A percentile compares a stretch with the other conserved stretches of the same genome.
These are phyloP conservation scores for Cryptococcus sp. DNA, from an alignment of 1,284 basidiomycete genomes.

Conservation along the genomic window DNA sequence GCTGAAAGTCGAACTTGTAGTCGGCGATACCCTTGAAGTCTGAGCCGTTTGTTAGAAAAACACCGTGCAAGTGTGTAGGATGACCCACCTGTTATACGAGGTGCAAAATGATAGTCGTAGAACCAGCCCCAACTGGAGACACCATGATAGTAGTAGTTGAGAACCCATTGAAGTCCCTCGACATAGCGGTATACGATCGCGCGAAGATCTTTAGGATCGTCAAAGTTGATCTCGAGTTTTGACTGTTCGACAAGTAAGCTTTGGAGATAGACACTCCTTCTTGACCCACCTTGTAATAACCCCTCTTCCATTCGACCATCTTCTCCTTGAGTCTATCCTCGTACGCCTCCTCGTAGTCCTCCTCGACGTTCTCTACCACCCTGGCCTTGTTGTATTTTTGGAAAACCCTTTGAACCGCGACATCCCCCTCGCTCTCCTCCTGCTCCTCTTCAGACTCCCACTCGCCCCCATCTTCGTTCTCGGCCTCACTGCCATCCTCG, in stretches of 20 bases:
- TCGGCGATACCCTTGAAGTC: slow-evolving; percentile 76
- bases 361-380: slow-evolving; percentile 64
- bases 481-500: slow-evolving; percentile 14
- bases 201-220: slow-evolving; percentile 64
- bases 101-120: slow-evolving; percentile 97
- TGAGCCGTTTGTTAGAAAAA: slow-evolving; percentile 34
- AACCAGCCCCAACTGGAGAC: slow-evolving; percentile 99
- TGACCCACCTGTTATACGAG: slow-evolving; percentile 78
- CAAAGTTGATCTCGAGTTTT: slow-evolving; percentile 78
- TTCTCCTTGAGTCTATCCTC: slow-evolving; percentile 73
- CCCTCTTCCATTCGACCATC: slow-evolving; percentile 89
- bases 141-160: slow-evolving; percentile 97
- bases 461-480: slow-evolving; percentile 19
- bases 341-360: slow-evolving; percentile 74
- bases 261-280: neutral
- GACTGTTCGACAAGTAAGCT: slow-evolving; percentile 55
- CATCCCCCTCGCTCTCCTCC: slow-evolving; percentile 19
- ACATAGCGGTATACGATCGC: slow-evolving; percentile 77
- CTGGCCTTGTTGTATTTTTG: slow-evolving; percentile 85
- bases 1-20: slow-evolving; percentile 80
- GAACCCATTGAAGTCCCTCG: slow-evolving; percentile 97
- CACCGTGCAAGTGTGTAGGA: too few species aligned
- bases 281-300: slow-evolving; percentile 76
- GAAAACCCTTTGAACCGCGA: slow-evolving; percentile 66
- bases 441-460: slow-evolving; percentile 23